A percentile compares a stretch with the other conserved stretches of the same genome.
Conservation (phyloP, 257 asterid species). For the Parsonsia alboflavescens region DNA sequence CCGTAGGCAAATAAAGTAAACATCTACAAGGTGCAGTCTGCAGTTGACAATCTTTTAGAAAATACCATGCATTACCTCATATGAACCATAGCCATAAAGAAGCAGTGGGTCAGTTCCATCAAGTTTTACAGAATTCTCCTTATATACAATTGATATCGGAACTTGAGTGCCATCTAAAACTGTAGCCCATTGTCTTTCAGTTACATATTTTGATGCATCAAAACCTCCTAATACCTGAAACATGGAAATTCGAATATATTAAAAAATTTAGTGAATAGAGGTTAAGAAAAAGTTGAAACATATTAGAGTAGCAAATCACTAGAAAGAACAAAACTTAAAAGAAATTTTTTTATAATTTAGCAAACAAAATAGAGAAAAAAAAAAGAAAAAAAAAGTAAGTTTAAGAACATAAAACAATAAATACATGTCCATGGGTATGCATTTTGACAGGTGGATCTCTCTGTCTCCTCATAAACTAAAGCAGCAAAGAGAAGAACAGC, state of each 20-base stretch:
- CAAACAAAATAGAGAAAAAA: background rate
- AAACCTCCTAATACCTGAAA: constrained; percentile 83
- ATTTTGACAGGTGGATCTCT: background rate
- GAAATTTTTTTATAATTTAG: background rate
- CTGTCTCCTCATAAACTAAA: background rate
- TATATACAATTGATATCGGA: constrained; percentile 77
- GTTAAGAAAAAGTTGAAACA: background rate
- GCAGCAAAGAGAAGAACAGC: background rate
- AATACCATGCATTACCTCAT: constrained; percentile 58
- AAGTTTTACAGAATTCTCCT: constrained; percentile 69
- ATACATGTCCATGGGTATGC: background rate
- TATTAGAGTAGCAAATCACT: background rate
- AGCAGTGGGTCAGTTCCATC: constrained; percentile 84
- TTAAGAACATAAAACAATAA: background rate
- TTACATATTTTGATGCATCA: constrained; percentile 64
- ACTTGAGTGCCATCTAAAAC: constrained; percentile 76
- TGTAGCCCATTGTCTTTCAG: constrained; percentile 92
- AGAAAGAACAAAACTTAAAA: background rate
- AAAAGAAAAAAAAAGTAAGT: too few relatives aligned
- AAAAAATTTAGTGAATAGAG: constrained; percentile 10
- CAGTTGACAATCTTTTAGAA: background rate
- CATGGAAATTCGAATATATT: background rate
- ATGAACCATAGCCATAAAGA: constrained; percentile 95
- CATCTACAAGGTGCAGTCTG: background rate
- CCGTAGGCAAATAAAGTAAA: background rate